These are phyloP conservation scores for Aegilops tauschii DNA, from an alignment of 176 grass and related monocot species.

Conservation along the genomic window DNA sequence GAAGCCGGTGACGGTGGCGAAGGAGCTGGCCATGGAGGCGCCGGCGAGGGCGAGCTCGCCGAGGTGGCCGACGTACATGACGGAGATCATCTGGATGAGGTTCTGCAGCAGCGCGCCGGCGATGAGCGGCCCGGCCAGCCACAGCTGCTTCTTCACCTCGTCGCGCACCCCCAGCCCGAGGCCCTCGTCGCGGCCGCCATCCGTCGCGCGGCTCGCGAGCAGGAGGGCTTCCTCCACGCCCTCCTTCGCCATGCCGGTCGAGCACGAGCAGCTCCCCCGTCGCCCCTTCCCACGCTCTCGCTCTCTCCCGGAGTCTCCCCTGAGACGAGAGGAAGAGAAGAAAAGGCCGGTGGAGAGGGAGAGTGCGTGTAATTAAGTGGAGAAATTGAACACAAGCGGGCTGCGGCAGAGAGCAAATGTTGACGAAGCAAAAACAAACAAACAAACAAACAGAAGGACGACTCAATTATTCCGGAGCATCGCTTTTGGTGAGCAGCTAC, in stretches of 20 bases:
- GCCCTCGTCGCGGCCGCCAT: neutral
- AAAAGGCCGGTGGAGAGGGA: neutral
- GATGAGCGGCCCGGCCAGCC: constrained; percentile 19
- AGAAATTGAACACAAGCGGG: neutral
- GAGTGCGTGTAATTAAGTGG: neutral
- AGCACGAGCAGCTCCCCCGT: neutral
- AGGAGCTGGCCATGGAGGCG: constrained; percentile 22
- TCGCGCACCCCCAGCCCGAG: neutral
- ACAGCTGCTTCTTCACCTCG: constrained; percentile 14
- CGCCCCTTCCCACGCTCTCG: neutral
- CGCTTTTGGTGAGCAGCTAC: neutral
- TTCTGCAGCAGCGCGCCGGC: constrained; percentile 14
- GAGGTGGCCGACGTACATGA: constrained; percentile 25
- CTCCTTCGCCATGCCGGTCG: neutral
- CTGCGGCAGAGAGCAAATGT: neutral
- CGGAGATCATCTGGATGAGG: constrained; percentile 20
- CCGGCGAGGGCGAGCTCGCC: constrained; percentile 23
- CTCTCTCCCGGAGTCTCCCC: neutral
- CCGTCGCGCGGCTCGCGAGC: neutral
- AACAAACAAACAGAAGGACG: neutral
- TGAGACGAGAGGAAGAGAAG: neutral
- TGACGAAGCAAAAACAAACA: neutral
- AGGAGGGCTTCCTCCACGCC: neutral
- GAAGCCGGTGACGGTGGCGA: constrained; percentile 22
- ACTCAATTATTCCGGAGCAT: neutral